Base-by-base conservation (phyloP, 345 rosid genomes). In the Raphanus sativus region DNA sequence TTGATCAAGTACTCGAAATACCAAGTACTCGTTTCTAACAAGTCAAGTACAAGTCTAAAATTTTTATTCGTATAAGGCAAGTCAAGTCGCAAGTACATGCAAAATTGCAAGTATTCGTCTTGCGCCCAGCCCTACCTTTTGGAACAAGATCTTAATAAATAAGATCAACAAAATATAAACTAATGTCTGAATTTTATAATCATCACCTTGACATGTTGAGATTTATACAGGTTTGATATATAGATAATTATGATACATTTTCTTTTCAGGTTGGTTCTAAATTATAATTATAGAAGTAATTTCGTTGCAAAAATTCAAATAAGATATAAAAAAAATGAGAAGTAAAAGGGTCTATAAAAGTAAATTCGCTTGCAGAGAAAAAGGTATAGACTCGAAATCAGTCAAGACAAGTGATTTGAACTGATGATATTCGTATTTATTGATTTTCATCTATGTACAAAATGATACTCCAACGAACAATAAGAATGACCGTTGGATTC, bases 401-500 rank as follows among this genome's bases (percentile, higher is more conserved):
- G 29, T 34, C 15, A 36, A 15, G 16, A 56, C 72, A 58, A 32
- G 25, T 78, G 73, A 25, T 48, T 65, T 66, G 77, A 58, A 65
- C 48, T 72, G 72, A 58, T 21, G 34, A 65, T 9, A 63, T 2
- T 63, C n/a, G 48, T 32, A 64, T 64, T 9, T 34, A 34, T 34
- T 17, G 11, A 33, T 32, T 32, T 15, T 32, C 65, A 2, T 65
- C 58, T 65, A 42, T 1, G 5, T 71, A 68, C 30, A 68, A 74
- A 28, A 62, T 56, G 64, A 74, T 56, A 74, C 32, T 69, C 67
- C 79, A 69, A 69, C 55, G 79, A 62, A 69, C 11, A 69, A 55
- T 67, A 67, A 7, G 60, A 55, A n/a, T 24, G n/a, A 80, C 82
- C 82, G 79, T 74, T 75, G 79, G 67, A 68, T 74, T 62, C 61